Evolutionary conservation across 2,329 filamentous ascomycete genomes (phyloP), one percentile per base, ranked within the genome.

Genomic region (Hypoxylon sp.): DNA sequence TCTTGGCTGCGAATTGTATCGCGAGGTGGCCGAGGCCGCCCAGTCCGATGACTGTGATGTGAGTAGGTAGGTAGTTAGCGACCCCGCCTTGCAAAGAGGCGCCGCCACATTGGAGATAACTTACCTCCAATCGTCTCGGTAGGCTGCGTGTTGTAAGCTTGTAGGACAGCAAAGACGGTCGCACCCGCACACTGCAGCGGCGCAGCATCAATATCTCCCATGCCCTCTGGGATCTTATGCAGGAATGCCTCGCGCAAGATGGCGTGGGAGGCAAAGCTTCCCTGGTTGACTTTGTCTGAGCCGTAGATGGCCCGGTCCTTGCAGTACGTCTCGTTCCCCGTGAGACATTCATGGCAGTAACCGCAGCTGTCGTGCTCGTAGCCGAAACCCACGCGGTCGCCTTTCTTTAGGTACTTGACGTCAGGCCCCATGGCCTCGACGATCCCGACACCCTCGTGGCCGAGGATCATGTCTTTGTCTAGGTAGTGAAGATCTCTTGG

Each of bases 11-110:
- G 74, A 90, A 91, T 76, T 91, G 89, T 70, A 92, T 90, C 2
- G 90, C 90, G 44, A 92, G 76, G 76, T 92, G 90, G 5, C 90
- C 90, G 2, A 91, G 83, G 22, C 90, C 90, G 60, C 91, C 86
- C 46, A 92, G 82, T 48, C 89, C 91, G 33, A 92, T 83, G 70
- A 85, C 75, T 50, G 79, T 81, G 22, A 83, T 79, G 1, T 17
- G 29, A 13, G 0, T 22, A 33, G 48, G 66, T 39, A 68, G 54
- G 0, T 22, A 26, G 53, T 69, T 39, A 68, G 54, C 54, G n/a
- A 33, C 17, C 35, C 19, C 37, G n/a, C 17, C 3, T 51, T 52
- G 24, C n/a, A n/a, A 10, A 44, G 13, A n/a, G n/a, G 37, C 5
- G n/a, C 11, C 9, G 22, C 6, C 8, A 24, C 11, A 24, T 2